A percentile compares a stretch with the other conserved stretches of the same genome.
Conservation (phyloP, 345 rosid species). For the Eucalyptus shirleyi region DNA sequence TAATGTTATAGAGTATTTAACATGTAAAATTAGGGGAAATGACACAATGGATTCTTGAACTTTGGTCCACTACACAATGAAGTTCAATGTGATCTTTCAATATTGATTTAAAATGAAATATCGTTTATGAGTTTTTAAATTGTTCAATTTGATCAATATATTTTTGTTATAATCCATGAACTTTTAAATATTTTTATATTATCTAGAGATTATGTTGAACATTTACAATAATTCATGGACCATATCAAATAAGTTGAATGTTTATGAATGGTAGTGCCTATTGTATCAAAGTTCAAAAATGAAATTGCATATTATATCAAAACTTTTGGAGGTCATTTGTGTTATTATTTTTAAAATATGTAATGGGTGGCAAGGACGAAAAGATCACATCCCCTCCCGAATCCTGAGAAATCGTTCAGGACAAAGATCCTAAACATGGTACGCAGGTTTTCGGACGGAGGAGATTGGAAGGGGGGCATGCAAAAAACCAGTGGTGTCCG, state of each 20-base stretch:
- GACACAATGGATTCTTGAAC: background rate
- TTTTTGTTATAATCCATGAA: background rate
- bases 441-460: background rate
- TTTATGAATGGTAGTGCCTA: rapidly evolving
- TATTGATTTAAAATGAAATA: rapidly evolving
- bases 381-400: background rate
- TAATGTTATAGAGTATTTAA: background rate
- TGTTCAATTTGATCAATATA: rapidly evolving
- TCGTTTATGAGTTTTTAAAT: rapidly evolving
- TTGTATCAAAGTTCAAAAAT: rapidly evolving
- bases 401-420: background rate
- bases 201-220: background rate
- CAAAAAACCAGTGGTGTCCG: background rate
- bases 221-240: background rate
- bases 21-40: background rate
- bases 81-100: background rate
- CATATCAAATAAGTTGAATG: rapidly evolving
- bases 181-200: no score
- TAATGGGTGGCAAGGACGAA: background rate
- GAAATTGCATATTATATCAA: rapidly evolving
- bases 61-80: background rate
- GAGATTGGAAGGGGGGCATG: background rate
- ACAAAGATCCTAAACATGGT: background rate
- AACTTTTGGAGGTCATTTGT: rapidly evolving
- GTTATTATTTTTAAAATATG: background rate